These are phyloP conservation scores for Trichomonascaceae sp. DNA, from an alignment of 1,139 yeast genomes.

Conservation along the genomic window DNA sequence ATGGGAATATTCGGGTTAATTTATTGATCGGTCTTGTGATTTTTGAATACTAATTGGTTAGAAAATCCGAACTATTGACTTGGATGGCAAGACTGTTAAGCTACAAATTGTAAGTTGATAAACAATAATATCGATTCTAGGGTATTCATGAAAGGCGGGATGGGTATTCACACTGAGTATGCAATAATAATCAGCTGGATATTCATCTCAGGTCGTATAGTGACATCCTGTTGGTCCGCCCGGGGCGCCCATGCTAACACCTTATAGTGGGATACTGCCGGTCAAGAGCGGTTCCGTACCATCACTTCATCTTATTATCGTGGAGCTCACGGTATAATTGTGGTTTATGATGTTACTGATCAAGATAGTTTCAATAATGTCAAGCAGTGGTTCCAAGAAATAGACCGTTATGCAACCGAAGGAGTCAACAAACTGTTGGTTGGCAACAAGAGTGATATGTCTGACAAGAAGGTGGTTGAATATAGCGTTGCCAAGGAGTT, in stretches of 20 bases:
- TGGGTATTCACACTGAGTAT: neutral
- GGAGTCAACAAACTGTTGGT: constrained; percentile 94
- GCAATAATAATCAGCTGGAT: neutral
- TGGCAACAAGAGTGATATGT: constrained; percentile 93
- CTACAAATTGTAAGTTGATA: constrained; percentile 56
- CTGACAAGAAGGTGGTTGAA: constrained; percentile 92
- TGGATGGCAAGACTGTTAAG: constrained; percentile 95
- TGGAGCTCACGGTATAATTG: constrained; percentile 97
- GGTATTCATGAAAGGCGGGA: neutral
- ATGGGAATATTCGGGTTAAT: neutral
- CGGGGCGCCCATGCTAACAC: too few relatives aligned
- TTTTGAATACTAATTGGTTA: constrained; percentile 4
- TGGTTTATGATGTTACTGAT: constrained; percentile 96
- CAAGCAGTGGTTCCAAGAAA: constrained; percentile 98
- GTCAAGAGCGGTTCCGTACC: constrained; percentile 96
- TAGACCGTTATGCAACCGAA: constrained; percentile 96
- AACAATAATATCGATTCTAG: too few relatives aligned
- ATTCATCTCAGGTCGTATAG: too few relatives aligned
- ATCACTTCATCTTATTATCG: constrained; percentile 97
- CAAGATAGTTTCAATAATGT: constrained; percentile 97
- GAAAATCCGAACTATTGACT: constrained; percentile 91
- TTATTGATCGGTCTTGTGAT: neutral
- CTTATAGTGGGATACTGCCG: constrained; percentile 88
- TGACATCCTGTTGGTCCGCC: too few relatives aligned
- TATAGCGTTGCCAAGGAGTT: constrained; percentile 96